Conservation (phyloP, 768 basidiomycete species). For the Pilatotrama ljubarskyi region DNA sequence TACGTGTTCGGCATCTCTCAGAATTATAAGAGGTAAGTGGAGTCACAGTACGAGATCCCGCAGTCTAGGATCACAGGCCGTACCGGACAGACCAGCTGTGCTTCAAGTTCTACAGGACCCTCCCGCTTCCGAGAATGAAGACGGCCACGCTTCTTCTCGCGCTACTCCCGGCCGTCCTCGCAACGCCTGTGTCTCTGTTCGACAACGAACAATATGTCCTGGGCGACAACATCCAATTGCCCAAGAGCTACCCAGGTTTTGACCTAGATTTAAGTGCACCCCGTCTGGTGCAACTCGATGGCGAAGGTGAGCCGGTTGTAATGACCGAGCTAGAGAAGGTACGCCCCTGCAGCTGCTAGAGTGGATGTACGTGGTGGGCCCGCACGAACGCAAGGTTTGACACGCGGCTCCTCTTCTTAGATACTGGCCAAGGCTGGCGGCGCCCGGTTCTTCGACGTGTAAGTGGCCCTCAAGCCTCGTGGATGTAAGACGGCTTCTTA, state of each 20-base stretch:
- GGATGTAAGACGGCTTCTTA: background rate
- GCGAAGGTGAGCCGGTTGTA: conserved; percentile 61
- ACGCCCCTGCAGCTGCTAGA: background rate
- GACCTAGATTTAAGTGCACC: conserved; percentile 69
- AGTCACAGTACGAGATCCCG: too few species aligned
- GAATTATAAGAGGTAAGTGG: too few species aligned
- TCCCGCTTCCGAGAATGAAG: too few species aligned
- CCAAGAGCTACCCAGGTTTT: conserved; percentile 53
- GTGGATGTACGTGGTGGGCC: too few species aligned
- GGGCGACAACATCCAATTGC: conserved; percentile 25
- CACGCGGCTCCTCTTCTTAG: too few species aligned
- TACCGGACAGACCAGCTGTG: too few species aligned
- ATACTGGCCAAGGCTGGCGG: conserved; percentile 77
- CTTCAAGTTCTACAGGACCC: too few species aligned
- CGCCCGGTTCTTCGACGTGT: conserved; percentile 88
- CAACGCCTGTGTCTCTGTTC: conserved; percentile 37
- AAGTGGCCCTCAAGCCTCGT: conserved; percentile 14
- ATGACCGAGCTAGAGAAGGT: conserved; percentile 93
- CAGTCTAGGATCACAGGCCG: too few species aligned
- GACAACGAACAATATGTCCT: conserved; percentile 43
- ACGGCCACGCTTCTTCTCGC: too few species aligned
- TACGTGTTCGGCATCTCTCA: too few species aligned
- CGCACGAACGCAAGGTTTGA: too few species aligned
- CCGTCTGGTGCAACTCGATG: conserved; percentile 77
- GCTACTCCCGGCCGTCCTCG: conserved; percentile 42